phyloP scores from a whole-genome alignment of 768 basidiomycete species.

The Chalciporus piperatus region DNA sequence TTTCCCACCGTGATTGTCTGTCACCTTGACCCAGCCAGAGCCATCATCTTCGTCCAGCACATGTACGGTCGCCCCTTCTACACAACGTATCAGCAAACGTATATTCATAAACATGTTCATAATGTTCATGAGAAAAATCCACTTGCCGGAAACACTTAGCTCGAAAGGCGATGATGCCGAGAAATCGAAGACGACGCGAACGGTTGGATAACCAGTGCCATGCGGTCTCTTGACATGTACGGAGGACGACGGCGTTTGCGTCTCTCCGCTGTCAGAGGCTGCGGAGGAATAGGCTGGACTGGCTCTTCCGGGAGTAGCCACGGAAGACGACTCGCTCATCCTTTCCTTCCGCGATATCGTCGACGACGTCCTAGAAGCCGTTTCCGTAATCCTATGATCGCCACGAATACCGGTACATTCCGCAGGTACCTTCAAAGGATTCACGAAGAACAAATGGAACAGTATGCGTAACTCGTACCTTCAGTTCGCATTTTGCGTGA shows the following conservation, averaged over 20 bases:
- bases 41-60: conserved; percentile 82
- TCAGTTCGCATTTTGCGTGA: conserved; percentile 82
- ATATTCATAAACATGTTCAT: conserved; percentile 5
- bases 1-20: conserved; percentile 50
- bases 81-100: conserved; percentile 11
- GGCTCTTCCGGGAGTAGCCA: conserved; percentile 5
- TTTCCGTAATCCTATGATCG: conserved; percentile 23
- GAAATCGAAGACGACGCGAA: conserved; percentile 74
- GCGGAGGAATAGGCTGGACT: conserved; percentile 5
- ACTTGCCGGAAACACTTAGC: conserved; percentile 59
- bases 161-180: conserved; percentile 75
- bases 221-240: conserved; percentile 40
- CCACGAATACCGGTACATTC: conserved; percentile 48
- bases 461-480: conserved; percentile 42
- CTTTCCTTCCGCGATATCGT: conserved; percentile 33
- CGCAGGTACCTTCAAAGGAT: conserved; percentile 58
- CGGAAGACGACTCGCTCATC: conserved; percentile 16
- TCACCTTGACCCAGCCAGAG: conserved; percentile 83
- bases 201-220: conserved; percentile 45
- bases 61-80: conserved; percentile 63
- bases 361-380: conserved; percentile 31
- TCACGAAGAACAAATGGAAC: conserved; percentile 9
- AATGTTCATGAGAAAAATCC: conserved; percentile 5
- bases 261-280: conserved; percentile 9
- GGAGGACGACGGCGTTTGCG: conserved; percentile 58